Base-by-base conservation (phyloP, 768 basidiomycete genomes). In the Panaeolus papilionaceus region DNA sequence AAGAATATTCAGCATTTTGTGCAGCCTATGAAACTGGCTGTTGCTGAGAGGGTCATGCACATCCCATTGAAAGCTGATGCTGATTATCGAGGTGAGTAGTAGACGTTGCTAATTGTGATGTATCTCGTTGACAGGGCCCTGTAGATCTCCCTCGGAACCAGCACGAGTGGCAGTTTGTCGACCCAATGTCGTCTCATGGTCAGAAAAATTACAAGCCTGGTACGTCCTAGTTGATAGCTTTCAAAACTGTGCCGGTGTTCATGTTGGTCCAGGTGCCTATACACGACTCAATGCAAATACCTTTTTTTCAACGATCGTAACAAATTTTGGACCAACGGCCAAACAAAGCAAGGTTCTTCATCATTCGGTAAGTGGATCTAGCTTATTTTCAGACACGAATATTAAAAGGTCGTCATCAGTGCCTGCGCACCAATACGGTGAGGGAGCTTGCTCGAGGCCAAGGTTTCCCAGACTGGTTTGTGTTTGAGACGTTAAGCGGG, bases 361-460 rank as follows among this genome's bases (percentile, higher is more conserved):
- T 71, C 90, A 92, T 8, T 83, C 81, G 64, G 91, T 91, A 76
- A 64, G 86, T 71, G 37, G 3, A n/a, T 26, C 44, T 23, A 23
- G 8, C 23, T 65, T 39, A 26, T 14, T 51, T 16, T 28, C 67
- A 20, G 67, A 16, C 10, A 38, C 47, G 18, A 42, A 20, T 47
- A 38, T 38, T 12, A 65, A 54, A 38, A 28, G 58, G 20, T 38
- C 26, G 11, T 51, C 64, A 26, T 9, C 45, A 94, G 93, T 89
- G 87, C 69, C 84, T 84, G 70, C 85, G 93, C 9, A 87, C 93
- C 70, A 78, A 93, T 6, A 90, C 90, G 0, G 88, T 94, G 26
- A 85, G 93, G 5, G 93, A 94, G 74, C 80, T 92, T 14, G 93
- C 92, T 8, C 81, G 93, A 47, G 90, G 91, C 0, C 93, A 95